Evolutionary conservation across 202 grass and related monocot species (phyloP).

Genomic region (Elaeis oleifera): DNA sequence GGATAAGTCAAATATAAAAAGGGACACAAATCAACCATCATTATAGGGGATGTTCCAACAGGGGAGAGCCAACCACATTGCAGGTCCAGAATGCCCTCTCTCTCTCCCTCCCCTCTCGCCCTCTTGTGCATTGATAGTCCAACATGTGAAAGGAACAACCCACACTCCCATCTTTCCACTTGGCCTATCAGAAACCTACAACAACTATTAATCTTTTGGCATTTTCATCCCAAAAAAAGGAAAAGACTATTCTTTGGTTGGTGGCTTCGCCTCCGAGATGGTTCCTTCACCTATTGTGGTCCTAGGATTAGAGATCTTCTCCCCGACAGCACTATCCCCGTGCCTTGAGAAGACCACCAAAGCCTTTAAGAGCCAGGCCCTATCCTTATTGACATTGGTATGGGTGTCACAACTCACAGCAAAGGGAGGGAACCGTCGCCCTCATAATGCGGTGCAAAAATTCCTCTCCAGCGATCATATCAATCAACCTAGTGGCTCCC

Average conservation of each 20-base stretch:
- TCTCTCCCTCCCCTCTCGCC: not conserved
- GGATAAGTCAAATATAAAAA: no score
- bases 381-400: slow-evolving; percentile 25
- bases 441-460: slow-evolving; percentile 1
- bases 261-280: slow-evolving; percentile 1
- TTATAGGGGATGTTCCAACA: not conserved
- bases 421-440: slow-evolving; percentile 8
- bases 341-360: slow-evolving; percentile 32
- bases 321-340: slow-evolving; percentile 41
- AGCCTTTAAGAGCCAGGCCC: slow-evolving; percentile 14
- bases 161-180: not conserved
- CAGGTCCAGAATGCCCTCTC: not conserved
- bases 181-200: slow-evolving; percentile 1
- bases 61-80: not conserved
- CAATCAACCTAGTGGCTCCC: not conserved
- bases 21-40: not conserved
- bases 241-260: not conserved
- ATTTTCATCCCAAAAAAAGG: no score
- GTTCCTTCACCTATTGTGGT: slow-evolving; percentile 22
- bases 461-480: not conserved
- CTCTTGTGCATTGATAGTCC: not conserved
- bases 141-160: slow-evolving; percentile 10
- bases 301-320: slow-evolving; percentile 29
- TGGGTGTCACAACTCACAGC: slow-evolving; percentile 14
- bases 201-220: not conserved